A percentile compares a stretch with the other conserved stretches of the same genome.
Conservation (phyloP, 768 basidiomycete genomes). For the Asterophora lycoperdoides region DNA sequence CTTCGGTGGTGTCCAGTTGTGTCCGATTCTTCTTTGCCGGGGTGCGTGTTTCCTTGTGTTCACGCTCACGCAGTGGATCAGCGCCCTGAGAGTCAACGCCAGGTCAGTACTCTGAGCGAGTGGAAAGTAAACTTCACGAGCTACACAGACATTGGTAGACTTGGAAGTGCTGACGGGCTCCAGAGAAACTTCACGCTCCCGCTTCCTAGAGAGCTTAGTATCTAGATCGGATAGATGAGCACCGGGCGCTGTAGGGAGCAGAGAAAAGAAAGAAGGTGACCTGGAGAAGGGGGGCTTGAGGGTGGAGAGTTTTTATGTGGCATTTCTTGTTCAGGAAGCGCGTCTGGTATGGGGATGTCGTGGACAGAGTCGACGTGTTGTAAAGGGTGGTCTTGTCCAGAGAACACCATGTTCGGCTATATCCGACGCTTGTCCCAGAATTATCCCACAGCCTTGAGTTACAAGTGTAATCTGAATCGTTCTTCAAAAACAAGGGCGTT, state of each 20-base stretch:
- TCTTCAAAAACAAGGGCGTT: too few species aligned
- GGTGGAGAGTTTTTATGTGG: slow-evolving; percentile 27
- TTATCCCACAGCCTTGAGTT: neutral
- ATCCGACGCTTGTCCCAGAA: slow-evolving; percentile 23
- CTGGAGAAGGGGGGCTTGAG: slow-evolving; percentile 43
- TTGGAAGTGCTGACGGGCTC: slow-evolving; percentile 58
- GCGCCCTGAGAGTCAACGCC: slow-evolving; percentile 30
- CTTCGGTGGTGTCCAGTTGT: slow-evolving; percentile 55
- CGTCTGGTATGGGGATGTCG: slow-evolving; percentile 11
- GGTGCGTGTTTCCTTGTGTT: slow-evolving; percentile 48
- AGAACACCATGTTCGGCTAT: slow-evolving; percentile 30
- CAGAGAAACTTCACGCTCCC: slow-evolving; percentile 73
- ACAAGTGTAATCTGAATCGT: too few species aligned
- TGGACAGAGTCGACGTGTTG: slow-evolving; percentile 6
- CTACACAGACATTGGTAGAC: slow-evolving; percentile 31
- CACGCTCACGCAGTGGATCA: slow-evolving; percentile 28
- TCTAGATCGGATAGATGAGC: slow-evolving; percentile 30
- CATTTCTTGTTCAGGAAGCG: slow-evolving; percentile 14
- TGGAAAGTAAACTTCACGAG: slow-evolving; percentile 5
- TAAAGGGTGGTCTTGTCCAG: slow-evolving; percentile 15
- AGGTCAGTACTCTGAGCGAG: neutral
- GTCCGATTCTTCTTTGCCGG: slow-evolving; percentile 77
- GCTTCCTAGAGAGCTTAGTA: slow-evolving; percentile 57
- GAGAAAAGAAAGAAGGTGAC: slow-evolving; percentile 27
- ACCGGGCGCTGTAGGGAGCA: slow-evolving; percentile 1